Evolutionary conservation across 768 basidiomycete genomes (phyloP), one percentile per base, ranked within the genome.

Genomic region (Dioszegia aurantiaca): DNA sequence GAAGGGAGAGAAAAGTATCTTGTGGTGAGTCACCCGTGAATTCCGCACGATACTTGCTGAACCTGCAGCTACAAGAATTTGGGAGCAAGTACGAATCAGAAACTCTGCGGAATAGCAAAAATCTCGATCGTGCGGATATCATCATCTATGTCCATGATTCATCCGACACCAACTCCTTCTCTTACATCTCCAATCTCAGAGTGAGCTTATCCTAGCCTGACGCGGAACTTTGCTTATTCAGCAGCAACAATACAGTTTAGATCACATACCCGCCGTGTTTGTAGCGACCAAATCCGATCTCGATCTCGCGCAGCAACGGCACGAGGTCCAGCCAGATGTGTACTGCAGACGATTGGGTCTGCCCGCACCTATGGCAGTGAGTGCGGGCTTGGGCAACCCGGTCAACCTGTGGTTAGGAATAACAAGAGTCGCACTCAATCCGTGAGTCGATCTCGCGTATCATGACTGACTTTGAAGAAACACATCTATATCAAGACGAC

Each of bases 231-330:
- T 46, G 51, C 52, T 53, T 37, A 58, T 33, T 11, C 21, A 14
- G 9, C 77, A 95, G 91, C 93, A 97, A 89, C 91, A 93, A 83
- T 94, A 97, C 75, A 90, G 84, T 64, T 80, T 95, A 28, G 91
- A 97, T 74, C 88, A 90, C 75, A 89, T 97, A 74, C 93, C 94
- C 24, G 92, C 89, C 11, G 79, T 98, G 36, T 97, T 98, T 75
- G 92, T 99, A 24, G 94, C 94, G n/a, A 98, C 94, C 37, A 99
- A 99, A 79, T 93, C 91, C 5, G 94, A 99, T 76, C 83, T 95
- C 26, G 94, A 99, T 77, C 85, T 99, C 48, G 94, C 94, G 11
- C 84, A 93, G 66, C 94, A 95, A 88, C 82, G 94, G 74, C 94
- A 97, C 75, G 94, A 99, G 80, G 93, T 98, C 21, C 94, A 99